phyloP scores from a whole-genome alignment of 306 rosid genomes.

The Betula pendula region DNA sequence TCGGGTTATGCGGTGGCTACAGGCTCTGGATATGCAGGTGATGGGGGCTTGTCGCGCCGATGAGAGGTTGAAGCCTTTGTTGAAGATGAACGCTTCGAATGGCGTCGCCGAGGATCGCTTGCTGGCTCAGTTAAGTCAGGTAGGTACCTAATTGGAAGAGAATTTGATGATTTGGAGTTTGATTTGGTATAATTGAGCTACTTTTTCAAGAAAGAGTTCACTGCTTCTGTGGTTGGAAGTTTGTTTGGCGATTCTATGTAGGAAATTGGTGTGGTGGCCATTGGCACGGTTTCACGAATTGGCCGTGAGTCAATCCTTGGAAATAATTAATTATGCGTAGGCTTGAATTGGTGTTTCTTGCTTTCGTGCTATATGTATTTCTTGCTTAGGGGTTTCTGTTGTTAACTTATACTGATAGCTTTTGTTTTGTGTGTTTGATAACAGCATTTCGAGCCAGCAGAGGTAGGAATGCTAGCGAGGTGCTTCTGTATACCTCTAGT shows the following conservation, averaged over 20 bases:
- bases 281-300: slow-evolving; percentile 26
- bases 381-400: background rate
- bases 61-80: slow-evolving; percentile 84
- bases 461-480: slow-evolving; percentile 94
- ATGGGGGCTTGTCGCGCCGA: slow-evolving; percentile 93
- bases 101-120: slow-evolving; percentile 89
- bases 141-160: slow-evolving; percentile 20
- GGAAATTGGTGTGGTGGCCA: slow-evolving; percentile 19
- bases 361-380: background rate
- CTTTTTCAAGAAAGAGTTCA: slow-evolving; percentile 6
- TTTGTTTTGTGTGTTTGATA: slow-evolving; percentile 18
- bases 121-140: slow-evolving; percentile 88
- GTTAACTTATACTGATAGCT: background rate
- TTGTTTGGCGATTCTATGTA: slow-evolving; percentile 27
- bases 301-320: slow-evolving; percentile 16
- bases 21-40: slow-evolving; percentile 90
- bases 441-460: slow-evolving; percentile 95
- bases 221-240: slow-evolving; percentile 25
- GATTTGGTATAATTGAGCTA: background rate
- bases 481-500: slow-evolving; percentile 98
- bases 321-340: background rate
- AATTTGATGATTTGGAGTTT: background rate
- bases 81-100: slow-evolving; percentile 68
- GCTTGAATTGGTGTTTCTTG: background rate
- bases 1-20: slow-evolving; percentile 72